Conservation (phyloP, 2,329 filamentous ascomycete species). For the Aspergillus tamarii region DNA sequence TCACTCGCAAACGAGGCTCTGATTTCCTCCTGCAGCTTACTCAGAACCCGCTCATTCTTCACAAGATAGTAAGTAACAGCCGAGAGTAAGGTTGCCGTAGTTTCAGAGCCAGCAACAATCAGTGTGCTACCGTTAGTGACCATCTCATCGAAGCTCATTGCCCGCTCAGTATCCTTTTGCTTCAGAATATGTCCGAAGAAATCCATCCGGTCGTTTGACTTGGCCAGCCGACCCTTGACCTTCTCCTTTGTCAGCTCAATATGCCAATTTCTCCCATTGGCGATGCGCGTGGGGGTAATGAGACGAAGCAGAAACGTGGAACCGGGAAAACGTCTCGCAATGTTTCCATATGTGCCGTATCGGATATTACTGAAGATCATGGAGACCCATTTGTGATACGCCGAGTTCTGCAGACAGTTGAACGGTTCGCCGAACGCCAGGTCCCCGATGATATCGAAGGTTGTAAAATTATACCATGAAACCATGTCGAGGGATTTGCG, state of each 20-base stretch:
- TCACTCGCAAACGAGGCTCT: slow-evolving; percentile 30
- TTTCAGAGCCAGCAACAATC: slow-evolving; percentile 46
- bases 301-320: too few relatives aligned
- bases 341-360: too few relatives aligned
- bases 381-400: slow-evolving; percentile 15
- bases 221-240: too few relatives aligned
- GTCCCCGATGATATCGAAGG: slow-evolving; percentile 32
- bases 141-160: slow-evolving; percentile 35
- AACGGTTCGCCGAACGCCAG: slow-evolving; percentile 31
- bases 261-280: too few relatives aligned
- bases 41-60: slow-evolving; percentile 32
- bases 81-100: slow-evolving; percentile 49
- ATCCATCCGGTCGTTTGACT: too few relatives aligned
- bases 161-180: slow-evolving; percentile 4
- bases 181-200: too few relatives aligned
- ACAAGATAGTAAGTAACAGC: slow-evolving; percentile 49
- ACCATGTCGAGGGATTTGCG: slow-evolving; percentile 21
- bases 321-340: too few relatives aligned
- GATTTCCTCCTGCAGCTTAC: slow-evolving; percentile 43
- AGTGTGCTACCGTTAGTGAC: slow-evolving; percentile 37
- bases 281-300: too few relatives aligned
- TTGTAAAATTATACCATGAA: slow-evolving; percentile 30
- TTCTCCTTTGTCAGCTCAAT: too few relatives aligned
- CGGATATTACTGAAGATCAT: too few relatives aligned
- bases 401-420: slow-evolving; percentile 23